Evolutionary conservation across 2,329 filamentous ascomycete species (phyloP).

Genomic region (Penicillium concentricum): DNA sequence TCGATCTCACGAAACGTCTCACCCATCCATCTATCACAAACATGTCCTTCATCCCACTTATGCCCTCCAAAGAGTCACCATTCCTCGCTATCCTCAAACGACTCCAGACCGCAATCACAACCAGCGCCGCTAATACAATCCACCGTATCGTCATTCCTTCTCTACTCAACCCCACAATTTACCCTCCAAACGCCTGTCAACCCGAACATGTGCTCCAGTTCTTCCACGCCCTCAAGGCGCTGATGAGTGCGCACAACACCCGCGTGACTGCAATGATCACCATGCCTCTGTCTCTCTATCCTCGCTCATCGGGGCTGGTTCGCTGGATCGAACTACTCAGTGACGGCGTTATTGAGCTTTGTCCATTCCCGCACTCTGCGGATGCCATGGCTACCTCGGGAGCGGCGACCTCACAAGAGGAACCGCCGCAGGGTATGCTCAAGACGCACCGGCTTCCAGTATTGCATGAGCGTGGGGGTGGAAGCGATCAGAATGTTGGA

Average conservation of each 20-base stretch:
- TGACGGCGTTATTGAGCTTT: constrained; percentile 84
- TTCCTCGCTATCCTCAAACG: constrained; percentile 65
- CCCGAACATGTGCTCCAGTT: constrained; percentile 77
- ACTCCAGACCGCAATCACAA: constrained; percentile 56
- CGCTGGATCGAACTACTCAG: constrained; percentile 82
- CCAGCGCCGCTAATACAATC: constrained; percentile 59
- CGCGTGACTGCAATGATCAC: constrained; percentile 72
- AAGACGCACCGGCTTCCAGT: constrained; percentile 80
- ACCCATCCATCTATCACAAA: constrained; percentile 54
- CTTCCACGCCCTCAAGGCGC: constrained; percentile 71
- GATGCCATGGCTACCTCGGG: constrained; percentile 53
- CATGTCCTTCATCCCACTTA: constrained; percentile 53
- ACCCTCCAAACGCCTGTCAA: constrained; percentile 66
- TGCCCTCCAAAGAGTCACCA: constrained; percentile 48
- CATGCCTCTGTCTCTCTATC: constrained; percentile 76
- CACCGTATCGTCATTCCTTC: constrained; percentile 84
- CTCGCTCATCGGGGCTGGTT: constrained; percentile 70
- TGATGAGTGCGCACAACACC: constrained; percentile 66
- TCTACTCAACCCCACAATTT: constrained; percentile 81
- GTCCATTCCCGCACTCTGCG: constrained; percentile 65
- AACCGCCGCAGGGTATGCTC: constrained; percentile 81
- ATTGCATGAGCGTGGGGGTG: constrained; percentile 84
- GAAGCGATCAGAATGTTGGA: constrained; percentile 66
- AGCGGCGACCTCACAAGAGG: constrained; percentile 60
- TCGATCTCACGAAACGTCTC: constrained; percentile 69